These are phyloP conservation scores for Jaapia argillacea DNA, from an alignment of 768 basidiomycete genomes.

Conservation along the genomic window DNA sequence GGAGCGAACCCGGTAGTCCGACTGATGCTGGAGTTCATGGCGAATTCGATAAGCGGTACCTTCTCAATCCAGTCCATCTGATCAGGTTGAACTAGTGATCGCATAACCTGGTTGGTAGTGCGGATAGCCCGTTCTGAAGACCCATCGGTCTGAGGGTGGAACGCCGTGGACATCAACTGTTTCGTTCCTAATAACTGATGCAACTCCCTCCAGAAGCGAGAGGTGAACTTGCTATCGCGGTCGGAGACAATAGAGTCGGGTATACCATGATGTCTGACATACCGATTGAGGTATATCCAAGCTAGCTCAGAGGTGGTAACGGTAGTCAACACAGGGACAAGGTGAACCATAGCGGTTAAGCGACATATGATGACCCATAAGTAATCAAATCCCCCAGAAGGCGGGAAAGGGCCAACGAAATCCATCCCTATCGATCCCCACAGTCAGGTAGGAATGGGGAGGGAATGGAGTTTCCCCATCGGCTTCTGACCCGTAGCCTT, in stretches of 20 bases:
- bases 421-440: constrained; percentile 13
- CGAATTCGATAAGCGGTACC: constrained; percentile 12
- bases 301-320: constrained; percentile 15
- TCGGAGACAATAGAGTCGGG: constrained; percentile 6
- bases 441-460: constrained; percentile 2
- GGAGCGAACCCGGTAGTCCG: constrained; percentile 11
- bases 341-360: constrained; percentile 16
- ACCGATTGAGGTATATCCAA: constrained; percentile 14
- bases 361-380: constrained; percentile 16
- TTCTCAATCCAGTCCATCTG: constrained; percentile 10
- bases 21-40: constrained; percentile 10
- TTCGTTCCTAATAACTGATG: constrained; percentile 10
- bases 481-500: constrained; percentile 11
- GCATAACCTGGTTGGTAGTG: constrained; percentile 3
- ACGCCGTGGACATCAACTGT: constrained; percentile 14
- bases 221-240: constrained; percentile 15
- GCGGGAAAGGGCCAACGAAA: constrained; percentile 12
- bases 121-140: constrained; percentile 6
- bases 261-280: constrained; percentile 16
- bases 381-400: constrained; percentile 13
- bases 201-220: constrained; percentile 16
- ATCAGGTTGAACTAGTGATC: constrained; percentile 1
- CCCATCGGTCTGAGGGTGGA: constrained; percentile 20
- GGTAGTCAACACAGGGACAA: constrained; percentile 11
- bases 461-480: constrained; percentile 1